Base-by-base conservation (phyloP, 352 stramenopile species). In the Globisporangium yorkense region DNA sequence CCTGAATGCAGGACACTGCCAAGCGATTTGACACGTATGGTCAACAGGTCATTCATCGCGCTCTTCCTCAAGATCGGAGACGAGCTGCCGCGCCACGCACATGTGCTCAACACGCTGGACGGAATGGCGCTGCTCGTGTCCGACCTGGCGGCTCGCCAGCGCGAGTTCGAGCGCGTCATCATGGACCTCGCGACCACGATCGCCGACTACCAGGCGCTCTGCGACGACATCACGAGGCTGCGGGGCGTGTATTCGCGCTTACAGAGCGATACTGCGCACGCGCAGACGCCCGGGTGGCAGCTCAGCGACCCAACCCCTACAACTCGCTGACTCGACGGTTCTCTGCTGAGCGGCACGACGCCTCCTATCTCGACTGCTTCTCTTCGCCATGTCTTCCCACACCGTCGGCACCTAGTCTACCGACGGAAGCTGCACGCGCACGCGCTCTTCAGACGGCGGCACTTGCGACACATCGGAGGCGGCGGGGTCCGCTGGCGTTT, bases 391-490 rank as follows among this genome's bases (percentile, higher is more conserved):
- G 16, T 18, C 18, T 24, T 6, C n/a, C 24, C 24, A 27, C 24
- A 27, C 24, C 24, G 24, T 27, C 24, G 24, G 24, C 33, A 37
- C 33, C 33, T 10, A 37, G 8, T 16, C 63, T 63, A 74, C 37
- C 65, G 57, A 37, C 72, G 70, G 33, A 78, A 85, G 57, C 75
- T 80, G 59, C 75, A 86, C 50, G 74, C 71, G 55, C 75, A 86
- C 2, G 73, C 71, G 15, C 66, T 66, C 50, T 83, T 83, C 21
- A 68, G 60, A 50, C 75, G 75, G 56, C 75, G 75, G 45, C 75
- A 86, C 57, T 68, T 71, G 5, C 75, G 75, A 37, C 75, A 86
- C 55, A 78, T 72, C 27, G 77, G 72, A 31, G 76, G 61, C 37
- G 49, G 43, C 20, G 46, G 55, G 10, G 50, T 44, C 6, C 72